Conservation (phyloP, 768 basidiomycete species). For the Holtermanniella nyarrowii region DNA sequence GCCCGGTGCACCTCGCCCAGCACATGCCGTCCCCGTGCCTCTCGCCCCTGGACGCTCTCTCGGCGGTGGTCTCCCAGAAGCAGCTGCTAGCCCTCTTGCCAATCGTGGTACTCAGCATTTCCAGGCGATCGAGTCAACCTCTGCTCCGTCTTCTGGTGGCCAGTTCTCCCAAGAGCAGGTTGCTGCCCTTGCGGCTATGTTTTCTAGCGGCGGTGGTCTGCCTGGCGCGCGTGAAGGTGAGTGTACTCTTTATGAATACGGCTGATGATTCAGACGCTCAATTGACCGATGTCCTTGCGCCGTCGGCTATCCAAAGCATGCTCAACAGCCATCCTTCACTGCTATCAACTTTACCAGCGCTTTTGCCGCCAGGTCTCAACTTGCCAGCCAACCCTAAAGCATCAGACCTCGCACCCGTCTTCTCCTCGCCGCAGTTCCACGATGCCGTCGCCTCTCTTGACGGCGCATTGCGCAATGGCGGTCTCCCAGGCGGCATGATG, state of each 20-base stretch:
- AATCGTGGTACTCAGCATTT: neutral
- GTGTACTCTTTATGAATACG: neutral
- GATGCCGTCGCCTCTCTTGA: conserved; percentile 69
- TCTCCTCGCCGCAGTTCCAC: conserved; percentile 75
- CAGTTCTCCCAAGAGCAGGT: neutral
- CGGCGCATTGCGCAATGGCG: conserved; percentile 69
- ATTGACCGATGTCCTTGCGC: conserved; percentile 32
- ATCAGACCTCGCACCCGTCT: conserved; percentile 61
- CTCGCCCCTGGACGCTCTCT: conserved; percentile 2
- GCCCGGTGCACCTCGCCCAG: conserved; percentile 19
- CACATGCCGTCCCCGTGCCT: conserved; percentile 17
- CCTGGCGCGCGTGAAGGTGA: neutral
- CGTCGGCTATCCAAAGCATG: conserved; percentile 44
- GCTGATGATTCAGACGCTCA: conserved; percentile 17
- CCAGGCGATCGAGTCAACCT: neutral
- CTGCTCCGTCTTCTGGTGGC: conserved; percentile 1
- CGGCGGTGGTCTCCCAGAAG: neutral
- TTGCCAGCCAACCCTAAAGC: conserved; percentile 50
- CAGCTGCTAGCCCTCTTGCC: neutral
- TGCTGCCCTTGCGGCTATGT: neutral
- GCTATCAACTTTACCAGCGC: conserved; percentile 61
- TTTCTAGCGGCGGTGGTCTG: neutral
- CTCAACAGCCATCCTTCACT: conserved; percentile 55
- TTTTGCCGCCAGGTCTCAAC: conserved; percentile 69
- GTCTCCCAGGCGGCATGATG: conserved; percentile 60